Percentiles rank a stretch among this genome's conserved stretches.
Evolutionary conservation across 495 filamentous ascomycete genomes (phyloP).

Genomic region (Xylaria sp.): DNA sequence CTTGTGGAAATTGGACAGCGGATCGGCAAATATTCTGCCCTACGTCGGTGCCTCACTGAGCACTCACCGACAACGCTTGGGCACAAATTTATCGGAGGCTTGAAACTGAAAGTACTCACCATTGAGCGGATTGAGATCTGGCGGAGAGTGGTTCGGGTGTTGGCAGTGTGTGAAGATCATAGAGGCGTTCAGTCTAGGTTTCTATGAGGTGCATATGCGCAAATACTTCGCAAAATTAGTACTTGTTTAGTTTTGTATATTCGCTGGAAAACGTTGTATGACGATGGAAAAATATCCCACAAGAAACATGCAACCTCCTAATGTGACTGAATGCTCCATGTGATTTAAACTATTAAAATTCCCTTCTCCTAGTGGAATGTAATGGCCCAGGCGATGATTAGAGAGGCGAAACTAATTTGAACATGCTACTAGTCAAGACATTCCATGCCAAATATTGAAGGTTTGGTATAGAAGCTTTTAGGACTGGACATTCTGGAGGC

Average conservation of each 20-base stretch:
- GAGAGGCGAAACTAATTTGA: no score
- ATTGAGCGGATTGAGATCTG: not conserved
- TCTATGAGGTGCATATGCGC: not conserved
- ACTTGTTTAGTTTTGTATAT: not conserved
- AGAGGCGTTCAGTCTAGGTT: not conserved
- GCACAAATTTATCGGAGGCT: not conserved
- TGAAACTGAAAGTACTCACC: not conserved
- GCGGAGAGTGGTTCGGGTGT: not conserved
- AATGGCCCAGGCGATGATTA: no score
- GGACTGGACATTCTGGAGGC: no score
- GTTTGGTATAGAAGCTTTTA: no score
- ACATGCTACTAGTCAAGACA: no score
- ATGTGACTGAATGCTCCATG: no score
- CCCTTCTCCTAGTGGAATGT: no score
- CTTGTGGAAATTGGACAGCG: not conserved
- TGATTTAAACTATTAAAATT: no score
- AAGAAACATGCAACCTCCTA: no score
- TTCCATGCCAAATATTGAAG: no score
- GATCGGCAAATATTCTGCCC: not conserved
- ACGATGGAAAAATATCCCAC: no score
- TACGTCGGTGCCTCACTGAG: not conserved
- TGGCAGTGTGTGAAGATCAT: not conserved
- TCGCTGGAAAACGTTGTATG: no score
- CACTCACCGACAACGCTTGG: not conserved
- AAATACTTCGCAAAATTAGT: not conserved